A percentile compares a stretch with the other conserved stretches of the same genome.
Conservation (phyloP, 1,139 yeast species). For the Geotrichum citri-aurantii region DNA sequence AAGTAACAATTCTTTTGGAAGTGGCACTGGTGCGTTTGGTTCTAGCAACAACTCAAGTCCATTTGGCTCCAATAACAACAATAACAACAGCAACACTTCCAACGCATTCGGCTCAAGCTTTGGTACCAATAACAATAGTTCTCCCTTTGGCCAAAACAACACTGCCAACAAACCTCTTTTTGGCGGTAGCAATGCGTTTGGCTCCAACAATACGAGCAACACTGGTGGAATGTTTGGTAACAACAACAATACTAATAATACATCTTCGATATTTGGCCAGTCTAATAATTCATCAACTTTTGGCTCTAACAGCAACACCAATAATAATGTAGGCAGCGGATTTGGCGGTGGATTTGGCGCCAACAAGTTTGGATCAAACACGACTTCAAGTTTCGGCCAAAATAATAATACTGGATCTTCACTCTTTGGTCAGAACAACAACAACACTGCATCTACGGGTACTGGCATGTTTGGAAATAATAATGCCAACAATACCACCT, state of each 20-base stretch:
- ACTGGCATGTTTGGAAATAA: conserved; percentile 30
- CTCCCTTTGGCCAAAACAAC: conserved; percentile 16
- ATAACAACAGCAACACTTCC: conserved; percentile 17
- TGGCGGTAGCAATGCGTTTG: conserved; percentile 11
- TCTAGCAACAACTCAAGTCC: neutral
- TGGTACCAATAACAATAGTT: conserved; percentile 4
- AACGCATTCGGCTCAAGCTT: conserved; percentile 30
- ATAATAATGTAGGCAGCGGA: conserved; percentile 18
- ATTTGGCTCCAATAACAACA: conserved; percentile 14
- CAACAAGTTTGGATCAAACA: neutral
- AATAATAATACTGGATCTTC: neutral
- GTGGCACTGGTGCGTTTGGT: conserved; percentile 4
- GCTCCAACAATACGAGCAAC: neutral
- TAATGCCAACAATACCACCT: neutral
- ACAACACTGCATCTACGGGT: conserved; percentile 20
- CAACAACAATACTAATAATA: conserved; percentile 22
- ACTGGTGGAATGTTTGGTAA: neutral
- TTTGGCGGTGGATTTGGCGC: neutral
- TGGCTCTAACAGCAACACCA: conserved; percentile 16
- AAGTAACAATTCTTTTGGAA: neutral
- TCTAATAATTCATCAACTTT: conserved; percentile 14
- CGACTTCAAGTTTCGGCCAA: neutral
- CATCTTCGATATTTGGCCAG: conserved; percentile 18
- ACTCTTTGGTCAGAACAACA: neutral
- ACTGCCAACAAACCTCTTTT: conserved; percentile 19